A percentile compares a stretch with the other conserved stretches of the same genome.
Evolutionary conservation across 495 filamentous ascomycete genomes (phyloP).

Genomic region (Tuber magnatum): DNA sequence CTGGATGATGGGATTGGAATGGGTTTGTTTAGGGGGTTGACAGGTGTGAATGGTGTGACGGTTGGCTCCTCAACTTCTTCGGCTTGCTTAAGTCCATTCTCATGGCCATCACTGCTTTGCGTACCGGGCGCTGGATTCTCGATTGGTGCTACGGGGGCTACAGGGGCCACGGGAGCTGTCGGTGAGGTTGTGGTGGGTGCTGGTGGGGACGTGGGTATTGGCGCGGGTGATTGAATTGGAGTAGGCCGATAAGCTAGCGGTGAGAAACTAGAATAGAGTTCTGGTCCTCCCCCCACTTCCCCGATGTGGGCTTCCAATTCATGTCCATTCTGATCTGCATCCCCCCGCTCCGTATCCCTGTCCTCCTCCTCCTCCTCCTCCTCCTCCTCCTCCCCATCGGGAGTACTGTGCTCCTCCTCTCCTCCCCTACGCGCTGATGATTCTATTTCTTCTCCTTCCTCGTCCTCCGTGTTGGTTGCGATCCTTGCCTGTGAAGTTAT

Average conservation of each 20-base stretch:
- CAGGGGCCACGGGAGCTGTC: neutral
- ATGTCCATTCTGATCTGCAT: neutral
- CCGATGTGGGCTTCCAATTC: neutral
- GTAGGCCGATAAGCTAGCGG: neutral
- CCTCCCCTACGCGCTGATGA: conserved; percentile 4
- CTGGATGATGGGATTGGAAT: neutral
- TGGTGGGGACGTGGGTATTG: neutral
- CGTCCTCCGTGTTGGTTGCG: neutral
- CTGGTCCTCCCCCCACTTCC: neutral
- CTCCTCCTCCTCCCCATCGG: neutral
- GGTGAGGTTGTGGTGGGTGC: neutral
- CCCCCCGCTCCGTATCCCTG: neutral
- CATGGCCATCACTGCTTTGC: neutral
- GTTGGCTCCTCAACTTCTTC: neutral
- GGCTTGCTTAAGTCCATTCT: neutral
- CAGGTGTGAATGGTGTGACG: neutral
- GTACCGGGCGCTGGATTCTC: neutral
- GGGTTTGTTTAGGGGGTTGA: conserved; percentile 3
- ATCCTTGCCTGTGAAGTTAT: neutral
- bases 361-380: neutral
- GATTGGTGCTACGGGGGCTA: neutral
- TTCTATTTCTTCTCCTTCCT: neutral
- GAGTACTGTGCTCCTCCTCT: neutral
- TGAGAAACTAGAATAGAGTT: neutral
- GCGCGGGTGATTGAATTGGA: neutral